Percentiles rank a stretch among this genome's conserved stretches.
These are phyloP conservation scores for Parmelia sp. DNA, from an alignment of 495 filamentous ascomycete genomes.

Conservation along the genomic window DNA sequence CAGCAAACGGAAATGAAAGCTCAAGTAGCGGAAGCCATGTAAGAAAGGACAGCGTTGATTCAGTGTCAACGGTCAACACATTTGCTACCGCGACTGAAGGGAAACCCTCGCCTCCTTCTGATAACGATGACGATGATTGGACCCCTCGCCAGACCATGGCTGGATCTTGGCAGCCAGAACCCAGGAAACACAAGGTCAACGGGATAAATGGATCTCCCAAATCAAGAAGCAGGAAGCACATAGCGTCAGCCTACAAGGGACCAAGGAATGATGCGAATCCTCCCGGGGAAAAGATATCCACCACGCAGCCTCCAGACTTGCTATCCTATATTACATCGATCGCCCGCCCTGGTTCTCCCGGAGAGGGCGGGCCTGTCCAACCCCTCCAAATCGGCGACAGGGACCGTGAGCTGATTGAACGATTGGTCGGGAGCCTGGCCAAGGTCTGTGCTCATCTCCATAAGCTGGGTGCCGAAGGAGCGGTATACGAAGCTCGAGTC, in stretches of 20 bases:
- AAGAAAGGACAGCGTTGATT: slow-evolving; percentile 57
- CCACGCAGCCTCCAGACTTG: slow-evolving; percentile 38
- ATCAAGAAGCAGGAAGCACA: slow-evolving; percentile 11
- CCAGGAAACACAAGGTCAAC: slow-evolving; percentile 17
- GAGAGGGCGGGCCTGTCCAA: slow-evolving; percentile 21
- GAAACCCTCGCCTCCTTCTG: slow-evolving; percentile 29
- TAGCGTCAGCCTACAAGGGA: slow-evolving; percentile 16
- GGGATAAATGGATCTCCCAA: slow-evolving; percentile 7
- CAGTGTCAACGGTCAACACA: slow-evolving; percentile 68
- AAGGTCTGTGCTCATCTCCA: slow-evolving; percentile 63
- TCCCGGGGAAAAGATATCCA: slow-evolving; percentile 28
- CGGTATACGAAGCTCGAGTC: slow-evolving; percentile 53
- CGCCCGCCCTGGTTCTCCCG: slow-evolving; percentile 19
- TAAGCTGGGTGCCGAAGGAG: slow-evolving; percentile 44
- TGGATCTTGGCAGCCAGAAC: slow-evolving; percentile 32
- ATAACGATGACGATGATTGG: slow-evolving; percentile 34
- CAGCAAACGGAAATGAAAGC: slow-evolving; percentile 5
- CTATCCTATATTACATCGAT: slow-evolving; percentile 36
- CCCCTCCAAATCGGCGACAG: slow-evolving; percentile 54
- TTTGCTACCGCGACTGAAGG: slow-evolving; percentile 82
- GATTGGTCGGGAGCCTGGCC: slow-evolving; percentile 66
- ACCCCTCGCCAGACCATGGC: slow-evolving; percentile 28
- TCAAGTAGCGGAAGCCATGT: slow-evolving; percentile 31
- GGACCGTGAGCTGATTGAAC: slow-evolving; percentile 70
- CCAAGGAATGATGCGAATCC: slow-evolving; percentile 23